Conservation (phyloP, 2,329 filamentous ascomycete genomes). For the Aulographum hederae region DNA sequence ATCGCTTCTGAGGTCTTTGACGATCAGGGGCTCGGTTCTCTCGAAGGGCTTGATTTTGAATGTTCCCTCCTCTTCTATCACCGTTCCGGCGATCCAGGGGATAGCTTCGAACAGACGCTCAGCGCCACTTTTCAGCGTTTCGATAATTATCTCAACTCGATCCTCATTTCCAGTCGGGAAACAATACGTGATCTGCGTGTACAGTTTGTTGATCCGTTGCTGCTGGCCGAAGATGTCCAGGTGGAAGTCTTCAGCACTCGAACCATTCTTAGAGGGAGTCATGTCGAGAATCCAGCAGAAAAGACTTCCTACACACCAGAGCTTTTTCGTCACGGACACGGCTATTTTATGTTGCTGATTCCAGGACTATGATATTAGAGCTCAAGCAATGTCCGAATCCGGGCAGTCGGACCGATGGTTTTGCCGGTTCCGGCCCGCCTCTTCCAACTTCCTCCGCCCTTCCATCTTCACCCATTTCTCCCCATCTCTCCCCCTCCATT, state of each 20-base stretch:
- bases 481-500: no score
- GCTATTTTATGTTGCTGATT: no score
- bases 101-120: constrained; percentile 20
- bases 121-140: constrained; percentile 19
- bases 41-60: constrained; percentile 22
- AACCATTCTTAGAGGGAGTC: no score
- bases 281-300: no score
- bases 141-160: constrained; percentile 10
- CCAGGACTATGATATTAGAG: no score
- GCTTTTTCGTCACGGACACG: no score
- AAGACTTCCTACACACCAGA: no score
- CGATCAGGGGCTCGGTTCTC: constrained; percentile 15
- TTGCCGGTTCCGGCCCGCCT: no score
- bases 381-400: no score
- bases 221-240: constrained; percentile 26
- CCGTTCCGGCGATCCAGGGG: constrained; percentile 29
- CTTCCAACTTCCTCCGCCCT: no score
- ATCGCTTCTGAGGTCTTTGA: constrained; percentile 26
- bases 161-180: constrained; percentile 15
- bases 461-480: no score
- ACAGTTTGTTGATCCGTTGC: constrained; percentile 22
- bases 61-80: constrained; percentile 17
- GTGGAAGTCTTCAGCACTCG: constrained; percentile 8
- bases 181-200: constrained; percentile 26
- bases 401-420: no score